Base-by-base conservation (phyloP, 2,329 filamentous ascomycete genomes). In the Geoglossum cookeanum region DNA sequence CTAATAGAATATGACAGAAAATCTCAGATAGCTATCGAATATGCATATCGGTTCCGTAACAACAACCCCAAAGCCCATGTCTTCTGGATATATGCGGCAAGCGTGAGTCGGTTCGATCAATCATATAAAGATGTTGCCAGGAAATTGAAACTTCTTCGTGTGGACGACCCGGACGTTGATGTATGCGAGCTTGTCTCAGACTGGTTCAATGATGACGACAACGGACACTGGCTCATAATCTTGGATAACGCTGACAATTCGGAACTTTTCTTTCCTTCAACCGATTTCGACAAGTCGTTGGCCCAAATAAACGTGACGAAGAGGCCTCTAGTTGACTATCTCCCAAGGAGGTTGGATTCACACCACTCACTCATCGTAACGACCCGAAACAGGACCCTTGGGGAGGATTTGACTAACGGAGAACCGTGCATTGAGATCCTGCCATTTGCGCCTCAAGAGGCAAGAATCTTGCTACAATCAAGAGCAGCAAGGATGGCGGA, bases 241-340 rank as follows among this genome's bases (percentile, higher is more conserved):
- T 17, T 64, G 29, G 62, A 64, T 49, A 62, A 61, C 47, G 63
- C 62, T 32, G 61, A 64, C 55, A 58, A 63, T 45, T 33, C 37
- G 13, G 58, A 60, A 1, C 30, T 32, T 45, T 60, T 60, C 33
- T 56, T 59, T 35, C 48, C 47, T 58, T 45, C 57, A 37, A 37
- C 33, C 33, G 33, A 37, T 37, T 37, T 37, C 11, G 33, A 37
- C 33, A 37, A 5, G 5, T 11, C 33, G 11, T 37, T 37, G 5
- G 11, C 33, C 33, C 33, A 37, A 37, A 37, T 37, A 5, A 37
- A 37, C 33, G 11, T 37, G 11, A 37, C 33, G 33, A 37, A 37
- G 33, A 37, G 33, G 33, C 33, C 33, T 37, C 33, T 37, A 37
- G 33, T 37, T 37, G 33, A 37, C 33, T 37, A 37, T 37, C 33